Percentiles rank a stretch among this genome's conserved stretches.
phyloP scores from a whole-genome alignment of 2,329 filamentous ascomycete species.

The Dothistroma septosporum region DNA sequence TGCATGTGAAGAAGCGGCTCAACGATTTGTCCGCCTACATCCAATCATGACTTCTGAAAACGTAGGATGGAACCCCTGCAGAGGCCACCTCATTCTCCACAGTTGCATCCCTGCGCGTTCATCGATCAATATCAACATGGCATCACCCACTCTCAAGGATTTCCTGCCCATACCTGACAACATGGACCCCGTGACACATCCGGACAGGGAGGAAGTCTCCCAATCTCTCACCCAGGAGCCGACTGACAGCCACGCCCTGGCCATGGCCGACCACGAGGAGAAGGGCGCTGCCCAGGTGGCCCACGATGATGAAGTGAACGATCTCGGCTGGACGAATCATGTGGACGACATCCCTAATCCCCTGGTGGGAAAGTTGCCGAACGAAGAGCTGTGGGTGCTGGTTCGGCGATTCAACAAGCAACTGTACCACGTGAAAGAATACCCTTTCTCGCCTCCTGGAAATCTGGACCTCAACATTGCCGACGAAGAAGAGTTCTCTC shows the following conservation, averaged over 20 bases:
- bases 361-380: constrained; percentile 63
- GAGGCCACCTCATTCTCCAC: neutral
- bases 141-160: constrained; percentile 16
- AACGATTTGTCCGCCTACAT: neutral
- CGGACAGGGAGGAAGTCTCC: constrained; percentile 30
- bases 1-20: neutral
- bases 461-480: constrained; percentile 75
- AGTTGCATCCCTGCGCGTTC: neutral
- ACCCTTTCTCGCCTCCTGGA: constrained; percentile 56
- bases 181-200: constrained; percentile 29
- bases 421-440: constrained; percentile 68
- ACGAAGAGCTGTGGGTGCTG: constrained; percentile 70
- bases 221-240: constrained; percentile 39
- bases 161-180: constrained; percentile 35
- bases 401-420: constrained; percentile 72
- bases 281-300: constrained; percentile 44
- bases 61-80: neutral
- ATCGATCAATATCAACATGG: neutral
- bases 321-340: constrained; percentile 66
- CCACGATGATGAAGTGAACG: constrained; percentile 53
- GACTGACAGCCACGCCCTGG: constrained; percentile 47
- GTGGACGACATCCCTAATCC: constrained; percentile 54
- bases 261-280: constrained; percentile 44
- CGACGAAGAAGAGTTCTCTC: constrained; percentile 78
- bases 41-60: neutral